Evolutionary conservation across 2,329 filamentous ascomycete species (phyloP).

Genomic region (Fusarium torreyae): DNA sequence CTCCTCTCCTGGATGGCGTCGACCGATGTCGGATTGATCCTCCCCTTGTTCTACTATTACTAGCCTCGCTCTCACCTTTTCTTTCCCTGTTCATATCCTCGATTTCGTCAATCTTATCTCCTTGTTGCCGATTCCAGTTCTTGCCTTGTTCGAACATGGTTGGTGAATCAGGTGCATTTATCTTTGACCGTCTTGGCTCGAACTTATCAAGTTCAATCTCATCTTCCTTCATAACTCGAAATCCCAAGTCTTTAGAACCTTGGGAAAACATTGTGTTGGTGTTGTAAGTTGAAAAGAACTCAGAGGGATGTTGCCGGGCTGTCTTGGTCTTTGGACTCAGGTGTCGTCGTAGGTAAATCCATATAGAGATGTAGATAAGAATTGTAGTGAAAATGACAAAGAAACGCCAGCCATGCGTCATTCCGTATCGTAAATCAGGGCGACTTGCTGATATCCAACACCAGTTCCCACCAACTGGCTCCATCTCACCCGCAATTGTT

Average conservation of each 20-base stretch:
- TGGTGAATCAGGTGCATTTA: background rate
- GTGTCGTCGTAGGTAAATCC: constrained; percentile 37
- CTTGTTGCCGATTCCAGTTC: background rate
- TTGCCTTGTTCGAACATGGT: constrained; percentile 13
- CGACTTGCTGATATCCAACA: constrained; percentile 61
- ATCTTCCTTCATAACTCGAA: constrained; percentile 30
- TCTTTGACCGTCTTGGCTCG: background rate
- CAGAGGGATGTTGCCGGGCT: constrained; percentile 1
- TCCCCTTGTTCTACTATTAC: background rate
- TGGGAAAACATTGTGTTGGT: constrained; percentile 18
- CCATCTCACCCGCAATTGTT: constrained; percentile 39
- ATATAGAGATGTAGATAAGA: constrained; percentile 60
- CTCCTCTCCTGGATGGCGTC: constrained; percentile 3
- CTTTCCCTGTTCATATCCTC: constrained; percentile 13
- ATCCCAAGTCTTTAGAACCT: constrained; percentile 18
- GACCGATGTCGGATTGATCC: background rate
- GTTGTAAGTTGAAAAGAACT: constrained; percentile 12
- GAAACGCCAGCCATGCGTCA: constrained; percentile 63
- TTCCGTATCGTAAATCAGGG: constrained; percentile 59
- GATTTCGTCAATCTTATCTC: constrained; percentile 18
- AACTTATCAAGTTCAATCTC: constrained; percentile 31
- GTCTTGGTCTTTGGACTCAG: constrained; percentile 4
- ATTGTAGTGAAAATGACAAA: constrained; percentile 59
- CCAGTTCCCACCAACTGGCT: constrained; percentile 62
- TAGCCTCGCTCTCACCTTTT: constrained; percentile 13